Evolutionary conservation across 306 rosid genomes (phyloP).

Genomic region (Leucaena leucocephala): DNA sequence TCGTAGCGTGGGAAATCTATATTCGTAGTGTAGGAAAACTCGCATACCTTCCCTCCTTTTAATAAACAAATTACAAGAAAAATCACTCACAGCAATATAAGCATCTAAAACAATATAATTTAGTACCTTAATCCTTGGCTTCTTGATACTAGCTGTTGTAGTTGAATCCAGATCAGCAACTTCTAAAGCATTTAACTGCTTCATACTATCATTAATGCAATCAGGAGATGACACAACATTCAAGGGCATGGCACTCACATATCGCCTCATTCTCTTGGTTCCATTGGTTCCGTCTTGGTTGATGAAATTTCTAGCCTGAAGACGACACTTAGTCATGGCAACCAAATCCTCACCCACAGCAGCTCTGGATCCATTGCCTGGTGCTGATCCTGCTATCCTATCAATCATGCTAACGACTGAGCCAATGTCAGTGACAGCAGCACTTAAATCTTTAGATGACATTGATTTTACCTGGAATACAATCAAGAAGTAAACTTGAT

Average conservation of each 20-base stretch:
- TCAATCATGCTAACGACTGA: slow-evolving; percentile 91
- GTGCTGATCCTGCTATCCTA: slow-evolving; percentile 94
- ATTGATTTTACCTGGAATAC: slow-evolving; percentile 79
- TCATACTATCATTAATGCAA: slow-evolving; percentile 65
- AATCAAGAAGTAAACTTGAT: slow-evolving; percentile 28
- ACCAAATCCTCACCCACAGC: slow-evolving; percentile 97
- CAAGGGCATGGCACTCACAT: slow-evolving; percentile 74
- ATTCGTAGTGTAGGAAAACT: slow-evolving; percentile 17
- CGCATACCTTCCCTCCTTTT: neutral
- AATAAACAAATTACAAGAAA: slow-evolving; percentile 15
- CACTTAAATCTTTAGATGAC: slow-evolving; percentile 64
- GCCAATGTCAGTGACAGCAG: slow-evolving; percentile 81
- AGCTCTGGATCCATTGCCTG: slow-evolving; percentile 94
- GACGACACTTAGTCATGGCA: slow-evolving; percentile 89
- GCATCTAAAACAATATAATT: slow-evolving; percentile 23
- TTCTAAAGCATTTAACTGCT: slow-evolving; percentile 58
- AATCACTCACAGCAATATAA: slow-evolving; percentile 1
- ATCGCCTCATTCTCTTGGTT: slow-evolving; percentile 81
- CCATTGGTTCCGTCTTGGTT: slow-evolving; percentile 80
- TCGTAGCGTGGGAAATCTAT: slow-evolving; percentile 4
- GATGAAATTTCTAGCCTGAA: slow-evolving; percentile 70
- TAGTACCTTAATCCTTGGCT: slow-evolving; percentile 72
- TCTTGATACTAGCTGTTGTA: slow-evolving; percentile 74
- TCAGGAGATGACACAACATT: slow-evolving; percentile 71
- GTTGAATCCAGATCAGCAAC: slow-evolving; percentile 74